Percentiles rank a stretch among this genome's conserved stretches.
Evolutionary conservation across 768 basidiomycete species (phyloP).

Genomic region (Boletus sp.): DNA sequence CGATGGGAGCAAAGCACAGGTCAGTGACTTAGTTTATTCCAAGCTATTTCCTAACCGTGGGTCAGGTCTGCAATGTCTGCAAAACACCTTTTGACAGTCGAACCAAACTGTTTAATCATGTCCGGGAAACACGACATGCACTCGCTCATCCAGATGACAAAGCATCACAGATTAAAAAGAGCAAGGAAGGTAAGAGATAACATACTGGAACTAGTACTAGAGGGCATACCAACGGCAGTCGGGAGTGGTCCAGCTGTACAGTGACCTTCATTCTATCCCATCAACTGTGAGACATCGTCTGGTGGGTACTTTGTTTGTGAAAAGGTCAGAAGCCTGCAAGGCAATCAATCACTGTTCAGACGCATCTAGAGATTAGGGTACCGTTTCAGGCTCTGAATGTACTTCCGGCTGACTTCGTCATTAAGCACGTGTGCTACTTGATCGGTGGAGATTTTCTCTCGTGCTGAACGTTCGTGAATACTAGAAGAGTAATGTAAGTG

Average conservation of each 20-base stretch:
- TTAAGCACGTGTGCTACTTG: conserved; percentile 98
- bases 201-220: conserved; percentile 2
- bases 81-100: conserved; percentile 57
- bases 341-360: conserved; percentile 4
- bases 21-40: not conserved
- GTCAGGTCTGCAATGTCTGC: conserved; percentile 66
- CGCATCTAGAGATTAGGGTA: conserved; percentile 30
- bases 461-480: conserved; percentile 96
- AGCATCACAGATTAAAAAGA: conserved; percentile 33
- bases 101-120: conserved; percentile 73
- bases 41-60: conserved; percentile 8
- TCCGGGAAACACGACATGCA: conserved; percentile 70
- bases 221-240: conserved; percentile 5
- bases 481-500: conserved; percentile 35
- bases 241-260: not conserved
- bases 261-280: conserved; percentile 56
- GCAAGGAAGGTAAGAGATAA: conserved; percentile 28
- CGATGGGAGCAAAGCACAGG: conserved; percentile 4
- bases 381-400: conserved; percentile 97
- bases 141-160: conserved; percentile 38
- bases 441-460: conserved; percentile 96
- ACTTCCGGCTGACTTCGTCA: conserved; percentile 98
- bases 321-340: conserved; percentile 80
- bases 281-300: conserved; percentile 84
- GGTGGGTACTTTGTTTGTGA: conserved; percentile 96